Evolutionary conservation across 371 early-diverging fungal genomes (phyloP).

Genomic region (Nosema muscidifuracis): DNA sequence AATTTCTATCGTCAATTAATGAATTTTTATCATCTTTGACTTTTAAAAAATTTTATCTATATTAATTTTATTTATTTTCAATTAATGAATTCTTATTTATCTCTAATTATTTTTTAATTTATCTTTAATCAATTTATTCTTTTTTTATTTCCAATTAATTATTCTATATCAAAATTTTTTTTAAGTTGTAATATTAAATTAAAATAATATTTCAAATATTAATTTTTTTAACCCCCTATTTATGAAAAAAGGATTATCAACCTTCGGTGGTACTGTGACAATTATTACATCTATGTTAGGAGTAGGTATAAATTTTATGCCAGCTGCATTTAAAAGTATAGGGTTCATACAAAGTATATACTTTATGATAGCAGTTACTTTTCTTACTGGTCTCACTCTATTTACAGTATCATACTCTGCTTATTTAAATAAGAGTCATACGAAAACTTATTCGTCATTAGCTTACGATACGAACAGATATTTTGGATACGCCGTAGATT

Average conservation of each 20-base stretch:
- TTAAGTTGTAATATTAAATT: too few species aligned
- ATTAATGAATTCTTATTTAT: too few species aligned
- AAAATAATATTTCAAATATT: background rate
- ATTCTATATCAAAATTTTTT: too few species aligned
- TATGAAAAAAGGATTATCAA: conserved; percentile 7
- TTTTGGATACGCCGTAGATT: conserved; percentile 13
- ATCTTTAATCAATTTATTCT: too few species aligned
- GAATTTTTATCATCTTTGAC: too few species aligned
- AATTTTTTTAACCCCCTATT: background rate
- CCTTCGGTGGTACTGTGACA: conserved; percentile 36
- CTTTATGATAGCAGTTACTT: background rate
- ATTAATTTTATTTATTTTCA: too few species aligned
- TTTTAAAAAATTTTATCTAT: too few species aligned
- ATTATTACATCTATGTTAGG: conserved; percentile 59
- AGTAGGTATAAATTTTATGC: conserved; percentile 55
- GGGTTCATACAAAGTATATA: conserved; percentile 42
- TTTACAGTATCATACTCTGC: conserved; percentile 18
- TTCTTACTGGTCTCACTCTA: conserved; percentile 14
- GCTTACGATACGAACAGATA: background rate
- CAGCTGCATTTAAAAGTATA: conserved; percentile 43
- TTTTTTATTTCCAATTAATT: too few species aligned
- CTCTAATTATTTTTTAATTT: too few species aligned
- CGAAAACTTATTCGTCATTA: conserved; percentile 18
- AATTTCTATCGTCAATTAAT: too few species aligned
- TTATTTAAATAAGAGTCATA: background rate